Base-by-base conservation (phyloP, 495 filamentous ascomycete species). In the Penicillium mononematosum region DNA sequence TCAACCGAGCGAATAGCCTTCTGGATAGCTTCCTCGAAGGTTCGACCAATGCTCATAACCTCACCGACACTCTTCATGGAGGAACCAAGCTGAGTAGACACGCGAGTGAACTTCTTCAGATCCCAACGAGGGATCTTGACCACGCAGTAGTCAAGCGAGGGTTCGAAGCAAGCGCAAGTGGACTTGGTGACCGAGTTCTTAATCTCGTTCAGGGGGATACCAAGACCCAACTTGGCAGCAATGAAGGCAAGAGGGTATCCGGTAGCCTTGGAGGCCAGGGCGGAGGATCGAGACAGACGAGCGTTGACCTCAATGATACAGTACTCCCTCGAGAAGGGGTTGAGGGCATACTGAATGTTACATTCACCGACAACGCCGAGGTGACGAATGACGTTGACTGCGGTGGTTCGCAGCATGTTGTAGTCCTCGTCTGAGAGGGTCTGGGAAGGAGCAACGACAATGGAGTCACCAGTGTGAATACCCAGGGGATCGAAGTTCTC, bases 21-120 rank as follows among this genome's bases (percentile, higher is more conserved):
- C 68, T 98, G 94, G 36, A 98, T 96, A 14, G 94, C 94, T 75
- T 98, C 94, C 73, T 98, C 94, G 56, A 98, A 98, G 0, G 91
- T 95, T 59, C 94, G 79, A 55, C 94, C 94, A 65, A 98, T 97
- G 64, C 88, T 92, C 94, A 98, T 98, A 54, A 98, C 94, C 70
- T 98, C 94, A 64, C 94, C 94, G 44, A 98, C 92, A 80, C 91
- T 96, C 88, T 98, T 98, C 94, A 98, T 98, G 14, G 94, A 97
- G 8, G 94, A 98, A 34, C 89, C 91, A 7, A 98, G 86, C 73
- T 92, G 85, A 4, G 91, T 97, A 8, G 93, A 97, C 19, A 98
- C 94, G 53, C 94, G 87, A 27, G 89, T 93, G 75, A 98, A 98
- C 74, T 98, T 98, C 80, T 98, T 98, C 59, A 98, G 73, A 75